Base-by-base conservation (phyloP, 176 grass and related monocot genomes). In the Zoysia pacifica region DNA sequence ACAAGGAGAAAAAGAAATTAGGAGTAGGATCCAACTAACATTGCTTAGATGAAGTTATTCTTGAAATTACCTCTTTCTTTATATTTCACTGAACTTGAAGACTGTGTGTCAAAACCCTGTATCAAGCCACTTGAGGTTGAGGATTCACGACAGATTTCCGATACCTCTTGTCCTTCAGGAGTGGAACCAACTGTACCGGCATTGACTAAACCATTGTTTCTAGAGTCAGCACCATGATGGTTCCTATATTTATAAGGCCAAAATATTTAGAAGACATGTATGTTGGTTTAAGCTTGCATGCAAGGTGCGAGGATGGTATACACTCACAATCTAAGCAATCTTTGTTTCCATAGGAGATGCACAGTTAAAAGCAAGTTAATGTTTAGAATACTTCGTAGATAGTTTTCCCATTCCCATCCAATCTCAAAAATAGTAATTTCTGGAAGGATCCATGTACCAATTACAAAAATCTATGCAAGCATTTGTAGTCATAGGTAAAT, bases 21-120 rank as follows among this genome's bases (percentile, higher is more conserved):
- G 15, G 4, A 62, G 16, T 52, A 69, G 77, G 70, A 76, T 6
- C 18, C 83, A 79, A 94, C 94, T 84, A 86, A 87, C 59, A 83
- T 91, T 66, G 72, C 44, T 76, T 69, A 79, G 83, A 65, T 68
- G 49, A 91, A 41, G 75, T 73, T 51, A 73, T 73, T 76, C 65
- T 11, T 78, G 73, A 55, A 77, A 81, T 75, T 69, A 48, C 76
- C 83, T 88, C 66, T 81, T 80, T 41, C 68, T 62, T 56, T 73
- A 83, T 67, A 87, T 87, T 94, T 72, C 37, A 62, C 64, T 77
- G 85, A 91, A 82, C 68, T 78, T 62, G 65, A 84, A 59, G 76
- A 43, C 8, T 46, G 62, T 78, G 65, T 81, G 45, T 60, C 66
- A 65, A 73, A 61, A 52, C 53, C 69, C 13, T 84, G 67, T 45